phyloP scores from a whole-genome alignment of 2,329 filamentous ascomycete genomes.

The Chaetomiaceae sp. region DNA sequence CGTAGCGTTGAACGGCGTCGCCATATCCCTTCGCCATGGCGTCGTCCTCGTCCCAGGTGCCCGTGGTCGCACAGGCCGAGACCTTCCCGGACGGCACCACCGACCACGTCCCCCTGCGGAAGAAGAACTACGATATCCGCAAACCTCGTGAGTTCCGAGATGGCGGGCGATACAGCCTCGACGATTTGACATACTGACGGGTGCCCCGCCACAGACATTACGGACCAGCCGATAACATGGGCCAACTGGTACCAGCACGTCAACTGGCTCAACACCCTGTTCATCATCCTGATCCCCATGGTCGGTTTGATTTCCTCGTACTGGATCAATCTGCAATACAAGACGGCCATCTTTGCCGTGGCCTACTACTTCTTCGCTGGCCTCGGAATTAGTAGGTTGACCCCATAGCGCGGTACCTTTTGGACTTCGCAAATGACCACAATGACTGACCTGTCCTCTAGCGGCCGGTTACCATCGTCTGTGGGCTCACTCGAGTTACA shows the following conservation, averaged over 20 bases:
- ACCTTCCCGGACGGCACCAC: conserved; percentile 50
- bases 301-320: conserved; percentile 68
- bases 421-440: too few species aligned
- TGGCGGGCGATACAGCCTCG: not conserved
- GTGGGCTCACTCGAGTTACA: conserved; percentile 83
- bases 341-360: conserved; percentile 70
- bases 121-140: conserved; percentile 49
- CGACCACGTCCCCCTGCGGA: conserved; percentile 50
- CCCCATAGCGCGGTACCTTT: too few species aligned
- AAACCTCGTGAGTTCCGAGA: conserved; percentile 54
- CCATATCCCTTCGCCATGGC: conserved; percentile 29
- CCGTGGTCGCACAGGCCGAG: conserved; percentile 38
- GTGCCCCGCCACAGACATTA: conserved; percentile 53
- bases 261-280: conserved; percentile 84
- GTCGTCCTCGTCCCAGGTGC: conserved; percentile 35
- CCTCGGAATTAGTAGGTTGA: conserved; percentile 66
- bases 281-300: conserved; percentile 75
- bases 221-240: conserved; percentile 73
- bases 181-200: conserved; percentile 5
- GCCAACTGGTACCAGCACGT: conserved; percentile 88
- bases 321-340: conserved; percentile 69
- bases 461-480: conserved; percentile 68
- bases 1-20: conserved; percentile 10
- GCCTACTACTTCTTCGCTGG: conserved; percentile 81
- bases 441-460: conserved; percentile 10